Evolutionary conservation across 2,329 filamentous ascomycete species (phyloP), one percentile per base, ranked within the genome.

Genomic region (Periglandula ipomoeae): DNA sequence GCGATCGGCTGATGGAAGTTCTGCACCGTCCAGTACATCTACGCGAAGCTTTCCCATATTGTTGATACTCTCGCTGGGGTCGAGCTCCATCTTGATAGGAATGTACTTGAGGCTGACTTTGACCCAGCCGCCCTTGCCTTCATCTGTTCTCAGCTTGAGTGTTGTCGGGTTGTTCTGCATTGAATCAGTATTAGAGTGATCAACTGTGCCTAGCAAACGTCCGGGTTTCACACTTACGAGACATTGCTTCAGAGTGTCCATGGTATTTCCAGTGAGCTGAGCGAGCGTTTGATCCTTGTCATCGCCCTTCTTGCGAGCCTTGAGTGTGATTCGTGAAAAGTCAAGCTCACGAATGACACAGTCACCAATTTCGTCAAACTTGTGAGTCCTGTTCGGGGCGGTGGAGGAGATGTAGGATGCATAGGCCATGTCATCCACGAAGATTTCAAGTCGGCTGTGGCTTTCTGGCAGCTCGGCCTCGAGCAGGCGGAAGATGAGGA

Each of bases 311-410:
- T 91, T 86, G 39, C 89, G 82, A 43, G 96, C 76, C 50, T 89
- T 87, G 55, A 98, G 76, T 0, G 90, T 97, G 50, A 98, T 81
- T 56, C 85, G 87, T 3, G 93, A 98, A 58, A 96, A 90, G 55
- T 98, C 94, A n/a, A 98, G 76, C 66, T 98, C 93, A 53, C 93
- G 88, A 52, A 98, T 87, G 68, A 98, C 89, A 47, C 89, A 93
- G 67, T 98, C 93, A 44, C 91, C 90, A 60, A 90, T 89, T 68
- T 98, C 93, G 57, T 93, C 87, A 65, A 97, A 89, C 46, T 80
- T 86, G 61, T 83, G 78, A 10, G 75, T 71, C 57, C 76, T 84
- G 37, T 75, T 78, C 60, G 80, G 83, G 27, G 89, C 84, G 54
- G 82, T 88, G 1, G 86, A 82, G 10, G 89, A 94, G 2, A 80